These are phyloP conservation scores for Auriscalpium vulgare DNA, from an alignment of 768 basidiomycete genomes.

Conservation along the genomic window DNA sequence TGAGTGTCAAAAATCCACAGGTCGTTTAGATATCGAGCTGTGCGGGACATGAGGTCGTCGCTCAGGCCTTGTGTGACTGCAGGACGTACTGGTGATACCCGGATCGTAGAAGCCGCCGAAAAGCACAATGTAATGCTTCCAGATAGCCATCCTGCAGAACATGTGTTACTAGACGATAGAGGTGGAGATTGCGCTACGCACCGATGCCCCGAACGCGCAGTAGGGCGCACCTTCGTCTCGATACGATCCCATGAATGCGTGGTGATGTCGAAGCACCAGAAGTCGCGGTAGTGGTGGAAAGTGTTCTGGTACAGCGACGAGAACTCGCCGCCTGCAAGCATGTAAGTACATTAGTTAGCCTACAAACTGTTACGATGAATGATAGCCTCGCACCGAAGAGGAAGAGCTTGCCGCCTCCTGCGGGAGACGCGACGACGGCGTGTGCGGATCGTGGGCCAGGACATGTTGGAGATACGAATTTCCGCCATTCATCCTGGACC, in stretches of 20 bases:
- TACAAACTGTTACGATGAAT: not conserved
- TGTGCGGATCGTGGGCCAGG: constrained; percentile 88
- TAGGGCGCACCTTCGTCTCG: constrained; percentile 76
- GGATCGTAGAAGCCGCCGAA: constrained; percentile 92
- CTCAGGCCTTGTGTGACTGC: not conserved
- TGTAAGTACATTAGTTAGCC: not conserved
- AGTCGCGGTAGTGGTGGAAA: constrained; percentile 85
- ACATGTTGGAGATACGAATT: constrained; percentile 74
- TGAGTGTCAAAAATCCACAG: constrained; percentile 83
- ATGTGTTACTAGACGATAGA: not conserved
- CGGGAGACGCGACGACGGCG: constrained; percentile 64
- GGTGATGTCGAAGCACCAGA: constrained; percentile 80
- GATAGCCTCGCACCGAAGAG: constrained; percentile 52
- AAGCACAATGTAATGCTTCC: constrained; percentile 81
- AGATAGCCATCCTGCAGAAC: constrained; percentile 67
- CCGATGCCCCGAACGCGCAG: constrained; percentile 79
- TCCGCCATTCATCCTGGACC: constrained; percentile 77
- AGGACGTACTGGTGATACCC: constrained; percentile 61
- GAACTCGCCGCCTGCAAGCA: constrained; percentile 68
- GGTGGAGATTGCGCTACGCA: constrained; percentile 22
- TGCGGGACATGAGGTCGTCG: not conserved
- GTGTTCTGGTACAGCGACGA: constrained; percentile 75
- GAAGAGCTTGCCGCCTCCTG: constrained; percentile 81
- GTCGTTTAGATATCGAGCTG: constrained; percentile 78
- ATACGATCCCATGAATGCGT: constrained; percentile 83